phyloP scores from a whole-genome alignment of 495 filamentous ascomycete genomes.

The Daldinia caldariorum region DNA sequence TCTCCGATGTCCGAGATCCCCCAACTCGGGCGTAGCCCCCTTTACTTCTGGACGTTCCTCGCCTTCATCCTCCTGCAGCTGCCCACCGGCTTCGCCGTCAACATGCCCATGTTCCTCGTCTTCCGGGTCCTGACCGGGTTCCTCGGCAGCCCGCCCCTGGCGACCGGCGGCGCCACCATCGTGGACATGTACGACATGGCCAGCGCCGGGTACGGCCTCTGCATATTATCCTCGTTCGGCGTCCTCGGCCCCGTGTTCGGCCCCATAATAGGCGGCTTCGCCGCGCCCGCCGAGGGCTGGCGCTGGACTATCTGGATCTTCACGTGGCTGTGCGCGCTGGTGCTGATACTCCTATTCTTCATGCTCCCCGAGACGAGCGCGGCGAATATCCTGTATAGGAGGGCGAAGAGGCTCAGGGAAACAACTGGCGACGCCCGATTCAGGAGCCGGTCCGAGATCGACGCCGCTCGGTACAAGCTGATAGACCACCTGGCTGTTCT shows the following conservation, averaged over 20 bases:
- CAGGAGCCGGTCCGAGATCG: background rate
- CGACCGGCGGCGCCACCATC: constrained; percentile 43
- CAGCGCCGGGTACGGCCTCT: constrained; percentile 27
- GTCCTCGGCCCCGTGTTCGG: constrained; percentile 58
- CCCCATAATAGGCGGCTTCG: constrained; percentile 56
- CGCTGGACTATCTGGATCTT: constrained; percentile 48
- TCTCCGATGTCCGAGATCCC: constrained; percentile 49
- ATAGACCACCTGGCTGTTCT: constrained; percentile 11
- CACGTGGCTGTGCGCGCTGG: constrained; percentile 38
- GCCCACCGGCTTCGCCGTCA: constrained; percentile 37
- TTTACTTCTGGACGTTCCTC: constrained; percentile 48
- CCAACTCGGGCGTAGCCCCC: constrained; percentile 36
- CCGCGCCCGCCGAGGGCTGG: constrained; percentile 46
- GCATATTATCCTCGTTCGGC: constrained; percentile 37
- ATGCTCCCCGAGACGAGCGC: constrained; percentile 27
- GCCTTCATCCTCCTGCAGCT: constrained; percentile 44
- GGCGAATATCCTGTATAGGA: background rate
- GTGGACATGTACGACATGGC: constrained; percentile 33
- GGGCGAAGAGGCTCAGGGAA: background rate
- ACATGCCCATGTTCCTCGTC: constrained; percentile 44
- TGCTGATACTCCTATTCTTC: constrained; percentile 43
- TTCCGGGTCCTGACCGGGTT: constrained; percentile 44
- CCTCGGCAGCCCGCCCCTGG: constrained; percentile 36
- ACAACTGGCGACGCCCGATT: background rate
- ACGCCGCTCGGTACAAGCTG: background rate